Conservation (phyloP, 352 stramenopile genomes). For the Globisporangium irregulare region DNA sequence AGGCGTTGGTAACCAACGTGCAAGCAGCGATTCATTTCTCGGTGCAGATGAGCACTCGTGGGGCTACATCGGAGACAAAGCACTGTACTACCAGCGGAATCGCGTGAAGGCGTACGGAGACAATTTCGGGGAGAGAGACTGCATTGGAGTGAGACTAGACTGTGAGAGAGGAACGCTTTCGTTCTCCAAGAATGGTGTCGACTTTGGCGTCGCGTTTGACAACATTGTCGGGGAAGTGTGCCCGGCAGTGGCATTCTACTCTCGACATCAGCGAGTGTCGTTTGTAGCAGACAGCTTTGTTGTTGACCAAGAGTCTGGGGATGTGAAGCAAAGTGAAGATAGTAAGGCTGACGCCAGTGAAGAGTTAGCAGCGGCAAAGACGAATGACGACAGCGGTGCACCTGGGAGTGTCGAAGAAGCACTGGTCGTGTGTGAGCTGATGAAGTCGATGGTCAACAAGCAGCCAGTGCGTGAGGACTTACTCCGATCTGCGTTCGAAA, state of each 20-base stretch:
- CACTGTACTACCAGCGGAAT: slow-evolving; percentile 97
- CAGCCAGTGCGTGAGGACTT: slow-evolving; percentile 27
- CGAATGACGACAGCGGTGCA: not conserved
- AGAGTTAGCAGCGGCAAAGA: not conserved
- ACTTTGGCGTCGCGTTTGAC: slow-evolving; percentile 89
- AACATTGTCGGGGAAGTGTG: slow-evolving; percentile 89
- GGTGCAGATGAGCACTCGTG: slow-evolving; percentile 97
- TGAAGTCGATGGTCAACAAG: slow-evolving; percentile 37
- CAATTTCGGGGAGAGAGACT: slow-evolving; percentile 81
- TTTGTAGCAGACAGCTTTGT: slow-evolving; percentile 33
- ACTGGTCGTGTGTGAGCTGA: slow-evolving; percentile 57
- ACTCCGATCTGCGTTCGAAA: slow-evolving; percentile 37
- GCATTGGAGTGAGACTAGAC: slow-evolving; percentile 80
- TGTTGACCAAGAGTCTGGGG: not conserved
- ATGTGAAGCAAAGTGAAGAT: not conserved
- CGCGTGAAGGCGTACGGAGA: slow-evolving; percentile 90
- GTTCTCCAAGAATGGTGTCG: slow-evolving; percentile 89
- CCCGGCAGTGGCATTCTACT: slow-evolving; percentile 93
- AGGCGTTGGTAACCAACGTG: slow-evolving; percentile 90
- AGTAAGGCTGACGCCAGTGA: not conserved
- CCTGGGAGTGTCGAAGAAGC: slow-evolving; percentile 47
- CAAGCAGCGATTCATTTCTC: slow-evolving; percentile 95
- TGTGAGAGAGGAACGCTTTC: slow-evolving; percentile 81
- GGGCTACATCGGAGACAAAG: slow-evolving; percentile 98
- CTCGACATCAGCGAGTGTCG: slow-evolving; percentile 78